Percentiles rank a stretch among this genome's conserved stretches.
phyloP scores from a whole-genome alignment of 1,139 yeast species.

The Protomyces inouyei region DNA sequence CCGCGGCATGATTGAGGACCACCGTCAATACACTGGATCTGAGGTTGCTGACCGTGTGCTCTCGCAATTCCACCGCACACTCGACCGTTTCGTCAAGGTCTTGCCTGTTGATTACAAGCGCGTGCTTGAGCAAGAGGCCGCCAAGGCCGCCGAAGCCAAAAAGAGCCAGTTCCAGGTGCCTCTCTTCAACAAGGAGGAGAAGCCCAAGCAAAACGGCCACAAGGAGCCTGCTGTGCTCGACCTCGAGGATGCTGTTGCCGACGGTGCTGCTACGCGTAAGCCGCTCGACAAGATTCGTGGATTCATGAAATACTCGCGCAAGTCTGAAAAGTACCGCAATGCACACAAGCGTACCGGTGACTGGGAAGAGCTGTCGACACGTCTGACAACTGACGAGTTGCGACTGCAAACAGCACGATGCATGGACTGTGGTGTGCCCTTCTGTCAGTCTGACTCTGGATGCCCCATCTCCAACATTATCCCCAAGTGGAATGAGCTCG shows the following conservation, averaged over 20 bases:
- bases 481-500: constrained; percentile 97
- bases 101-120: constrained; percentile 87
- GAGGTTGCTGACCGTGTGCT: constrained; percentile 80
- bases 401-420: constrained; percentile 95
- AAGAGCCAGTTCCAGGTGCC: constrained; percentile 38
- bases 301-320: constrained; percentile 87
- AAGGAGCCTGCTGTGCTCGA: constrained; percentile 85
- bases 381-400: constrained; percentile 80
- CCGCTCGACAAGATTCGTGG: constrained; percentile 74
- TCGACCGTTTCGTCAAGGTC: constrained; percentile 89
- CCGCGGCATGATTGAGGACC: constrained; percentile 90
- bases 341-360: constrained; percentile 74
- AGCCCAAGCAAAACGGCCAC: constrained; percentile 59
- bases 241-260: constrained; percentile 80
- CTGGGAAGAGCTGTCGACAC: constrained; percentile 85
- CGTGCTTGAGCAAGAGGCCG: constrained; percentile 75
- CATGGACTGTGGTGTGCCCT: constrained; percentile 99
- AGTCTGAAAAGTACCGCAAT: constrained; percentile 79
- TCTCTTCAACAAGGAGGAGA: constrained; percentile 30
- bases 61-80: constrained; percentile 77
- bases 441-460: constrained; percentile 96
- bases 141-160: constrained; percentile 62
- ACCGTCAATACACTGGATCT: constrained; percentile 89
- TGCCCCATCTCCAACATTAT: constrained; percentile 96
- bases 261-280: constrained; percentile 59